Percentiles rank a stretch among this genome's conserved stretches.
Conservation (phyloP, 768 basidiomycete genomes). For the Leccinum subgranulosum region DNA sequence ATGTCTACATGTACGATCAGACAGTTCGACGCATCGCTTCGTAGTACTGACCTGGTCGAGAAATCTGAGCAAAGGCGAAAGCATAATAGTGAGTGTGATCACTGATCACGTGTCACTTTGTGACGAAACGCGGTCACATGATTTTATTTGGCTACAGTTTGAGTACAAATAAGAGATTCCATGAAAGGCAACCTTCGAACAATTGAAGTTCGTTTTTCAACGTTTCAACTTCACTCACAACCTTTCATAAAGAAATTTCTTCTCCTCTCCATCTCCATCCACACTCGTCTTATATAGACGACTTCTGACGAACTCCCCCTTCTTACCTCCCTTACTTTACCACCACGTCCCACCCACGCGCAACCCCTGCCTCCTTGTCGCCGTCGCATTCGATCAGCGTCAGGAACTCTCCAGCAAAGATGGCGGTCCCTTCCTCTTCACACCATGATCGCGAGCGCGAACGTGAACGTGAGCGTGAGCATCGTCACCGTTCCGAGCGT, state of each 20-base stretch:
- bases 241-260: conserved; percentile 12
- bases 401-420: conserved; percentile 47
- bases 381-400: conserved; percentile 61
- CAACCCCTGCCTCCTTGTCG: conserved; percentile 72
- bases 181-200: conserved; percentile 24
- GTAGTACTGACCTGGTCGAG: conserved; percentile 31
- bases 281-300: conserved; percentile 19
- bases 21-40: background rate
- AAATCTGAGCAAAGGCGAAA: conserved; percentile 27
- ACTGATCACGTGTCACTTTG: conserved; percentile 10
- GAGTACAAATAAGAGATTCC: conserved; percentile 25
- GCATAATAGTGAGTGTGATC: background rate
- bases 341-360: conserved; percentile 67
- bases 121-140: conserved; percentile 31
- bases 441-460: conserved; percentile 61
- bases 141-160: conserved; percentile 30
- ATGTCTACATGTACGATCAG: conserved; percentile 44
- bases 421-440: conserved; percentile 86
- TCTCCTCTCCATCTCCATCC: conserved; percentile 8
- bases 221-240: conserved; percentile 1
- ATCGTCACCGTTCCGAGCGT: conserved; percentile 58
- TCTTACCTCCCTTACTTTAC: conserved; percentile 22
- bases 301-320: background rate
- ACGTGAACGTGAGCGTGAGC: conserved; percentile 50
- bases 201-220: conserved; percentile 32